Percentiles rank a stretch among this genome's conserved stretches.
Evolutionary conservation across 495 filamentous ascomycete genomes (phyloP).

Genomic region (Antarctomyces pellizariae): DNA sequence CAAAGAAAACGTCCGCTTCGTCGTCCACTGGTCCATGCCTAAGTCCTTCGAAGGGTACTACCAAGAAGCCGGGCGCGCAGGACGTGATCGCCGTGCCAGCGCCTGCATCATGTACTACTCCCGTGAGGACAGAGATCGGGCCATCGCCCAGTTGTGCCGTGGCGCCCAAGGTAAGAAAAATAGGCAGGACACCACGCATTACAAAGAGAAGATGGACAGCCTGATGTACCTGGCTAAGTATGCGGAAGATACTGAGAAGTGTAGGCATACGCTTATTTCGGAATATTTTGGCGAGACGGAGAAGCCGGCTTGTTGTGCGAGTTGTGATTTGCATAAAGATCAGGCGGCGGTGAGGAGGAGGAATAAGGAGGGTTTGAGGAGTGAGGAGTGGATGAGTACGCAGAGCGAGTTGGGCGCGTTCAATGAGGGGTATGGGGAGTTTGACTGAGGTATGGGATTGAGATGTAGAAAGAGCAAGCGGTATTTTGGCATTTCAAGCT

Average conservation of each 20-base stretch:
- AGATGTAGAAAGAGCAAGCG: no score
- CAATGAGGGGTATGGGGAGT: conserved; percentile 21
- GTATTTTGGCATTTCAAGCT: no score
- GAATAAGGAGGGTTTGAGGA: conserved; percentile 36
- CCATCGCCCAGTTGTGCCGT: conserved; percentile 27
- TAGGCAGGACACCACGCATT: conserved; percentile 10
- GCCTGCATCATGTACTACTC: conserved; percentile 78
- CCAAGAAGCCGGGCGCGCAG: conserved; percentile 83
- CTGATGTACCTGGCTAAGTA: conserved; percentile 44
- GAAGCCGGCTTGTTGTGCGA: conserved; percentile 46
- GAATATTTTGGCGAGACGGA: conserved; percentile 57
- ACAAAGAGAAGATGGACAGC: conserved; percentile 20
- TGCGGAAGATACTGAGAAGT: conserved; percentile 50
- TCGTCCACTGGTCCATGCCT: conserved; percentile 79
- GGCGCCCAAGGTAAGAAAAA: conserved; percentile 13
- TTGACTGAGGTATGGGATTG: no score
- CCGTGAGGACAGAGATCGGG: conserved; percentile 56
- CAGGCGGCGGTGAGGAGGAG: conserved; percentile 31
- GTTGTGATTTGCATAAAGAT: conserved; percentile 84
- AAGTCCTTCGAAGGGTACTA: conserved; percentile 91
- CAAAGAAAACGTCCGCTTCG: conserved; percentile 79
- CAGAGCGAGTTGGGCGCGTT: conserved; percentile 36
- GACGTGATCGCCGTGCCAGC: conserved; percentile 67
- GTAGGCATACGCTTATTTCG: conserved; percentile 55
- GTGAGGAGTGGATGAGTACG: conserved; percentile 52